A percentile compares a stretch with the other conserved stretches of the same genome.
These are phyloP conservation scores for Gaertneriomyces semiglobifer DNA, from an alignment of 192 early-diverging fungal species.

Conservation along the genomic window DNA sequence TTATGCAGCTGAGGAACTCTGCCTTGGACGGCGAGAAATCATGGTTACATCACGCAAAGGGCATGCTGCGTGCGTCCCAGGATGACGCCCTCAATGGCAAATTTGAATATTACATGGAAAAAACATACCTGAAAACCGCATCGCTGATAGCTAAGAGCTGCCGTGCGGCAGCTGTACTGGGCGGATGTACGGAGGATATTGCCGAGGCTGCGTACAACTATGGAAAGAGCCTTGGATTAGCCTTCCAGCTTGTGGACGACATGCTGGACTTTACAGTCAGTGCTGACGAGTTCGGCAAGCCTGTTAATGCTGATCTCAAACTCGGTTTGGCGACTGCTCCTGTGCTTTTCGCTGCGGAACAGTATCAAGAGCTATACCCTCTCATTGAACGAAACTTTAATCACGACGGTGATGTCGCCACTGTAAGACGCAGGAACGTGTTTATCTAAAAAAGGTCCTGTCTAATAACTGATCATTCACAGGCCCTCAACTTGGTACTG, in stretches of 20 bases:
- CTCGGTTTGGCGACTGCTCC: conserved; percentile 91
- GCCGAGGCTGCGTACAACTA: conserved; percentile 81
- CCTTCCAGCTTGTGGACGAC: conserved; percentile 87
- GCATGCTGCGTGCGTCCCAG: neutral
- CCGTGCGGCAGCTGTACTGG: conserved; percentile 78
- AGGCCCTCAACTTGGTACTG: conserved; percentile 78
- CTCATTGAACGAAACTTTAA: conserved; percentile 86
- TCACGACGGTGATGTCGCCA: conserved; percentile 70
- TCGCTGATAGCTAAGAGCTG: conserved; percentile 92
- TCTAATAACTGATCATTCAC: conserved; percentile 5
- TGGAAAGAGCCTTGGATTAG: conserved; percentile 86
- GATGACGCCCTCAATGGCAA: conserved; percentile 33
- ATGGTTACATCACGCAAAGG: conserved; percentile 10
- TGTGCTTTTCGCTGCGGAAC: conserved; percentile 87
- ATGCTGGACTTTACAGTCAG: conserved; percentile 83
- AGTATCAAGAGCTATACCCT: conserved; percentile 76
- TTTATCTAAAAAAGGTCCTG: neutral
- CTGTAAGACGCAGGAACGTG: conserved; percentile 36
- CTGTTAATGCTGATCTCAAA: conserved; percentile 82
- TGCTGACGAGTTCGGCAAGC: conserved; percentile 80
- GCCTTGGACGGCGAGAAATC: conserved; percentile 26
- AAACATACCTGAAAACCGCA: conserved; percentile 94
- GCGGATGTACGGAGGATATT: conserved; percentile 67
- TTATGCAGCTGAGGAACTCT: conserved; percentile 89
- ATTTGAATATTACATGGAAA: conserved; percentile 91